Percentiles rank a stretch among this genome's conserved stretches.
These are phyloP conservation scores for Coemansia umbellata DNA, from an alignment of 192 early-diverging fungal species.

Conservation along the genomic window DNA sequence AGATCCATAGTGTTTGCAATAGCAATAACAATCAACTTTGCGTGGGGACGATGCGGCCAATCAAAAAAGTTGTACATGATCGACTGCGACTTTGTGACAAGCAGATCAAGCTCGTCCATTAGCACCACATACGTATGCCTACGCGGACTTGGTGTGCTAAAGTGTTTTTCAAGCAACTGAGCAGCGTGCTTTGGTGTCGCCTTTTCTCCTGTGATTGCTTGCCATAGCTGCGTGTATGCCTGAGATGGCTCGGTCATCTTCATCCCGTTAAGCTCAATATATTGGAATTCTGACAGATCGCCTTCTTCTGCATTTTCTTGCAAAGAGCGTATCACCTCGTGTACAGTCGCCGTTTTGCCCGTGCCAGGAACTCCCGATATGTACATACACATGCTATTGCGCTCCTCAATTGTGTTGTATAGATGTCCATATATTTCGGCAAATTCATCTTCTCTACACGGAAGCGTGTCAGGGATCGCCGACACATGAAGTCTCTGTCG, in stretches of 20 bases:
- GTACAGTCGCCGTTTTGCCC: constrained; percentile 95
- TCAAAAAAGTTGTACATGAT: constrained; percentile 99
- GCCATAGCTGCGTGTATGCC: constrained; percentile 81
- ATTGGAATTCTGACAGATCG: constrained; percentile 72
- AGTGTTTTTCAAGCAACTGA: constrained; percentile 68
- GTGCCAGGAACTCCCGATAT: constrained; percentile 96
- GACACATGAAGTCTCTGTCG: constrained; percentile 82
- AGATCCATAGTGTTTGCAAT: constrained; percentile 99
- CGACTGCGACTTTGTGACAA: constrained; percentile 86
- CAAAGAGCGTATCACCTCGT: constrained; percentile 74
- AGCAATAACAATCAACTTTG: constrained; percentile 86
- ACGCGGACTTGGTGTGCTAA: constrained; percentile 52
- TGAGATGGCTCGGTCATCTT: constrained; percentile 90
- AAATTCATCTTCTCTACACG: constrained; percentile 94
- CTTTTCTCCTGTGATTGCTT: constrained; percentile 53
- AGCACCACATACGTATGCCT: constrained; percentile 63
- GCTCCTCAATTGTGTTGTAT: constrained; percentile 73
- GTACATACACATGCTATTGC: constrained; percentile 83
- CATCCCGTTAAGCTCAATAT: constrained; percentile 97
- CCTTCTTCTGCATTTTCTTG: constrained; percentile 54
- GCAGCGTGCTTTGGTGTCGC: constrained; percentile 74
- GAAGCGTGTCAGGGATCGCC: constrained; percentile 82
- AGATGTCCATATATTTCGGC: constrained; percentile 71
- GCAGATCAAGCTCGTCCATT: constrained; percentile 95
- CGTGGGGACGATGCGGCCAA: constrained; percentile 84